phyloP scores from a whole-genome alignment of 2,329 filamentous ascomycete species.

The Aquanectria penicillioides region DNA sequence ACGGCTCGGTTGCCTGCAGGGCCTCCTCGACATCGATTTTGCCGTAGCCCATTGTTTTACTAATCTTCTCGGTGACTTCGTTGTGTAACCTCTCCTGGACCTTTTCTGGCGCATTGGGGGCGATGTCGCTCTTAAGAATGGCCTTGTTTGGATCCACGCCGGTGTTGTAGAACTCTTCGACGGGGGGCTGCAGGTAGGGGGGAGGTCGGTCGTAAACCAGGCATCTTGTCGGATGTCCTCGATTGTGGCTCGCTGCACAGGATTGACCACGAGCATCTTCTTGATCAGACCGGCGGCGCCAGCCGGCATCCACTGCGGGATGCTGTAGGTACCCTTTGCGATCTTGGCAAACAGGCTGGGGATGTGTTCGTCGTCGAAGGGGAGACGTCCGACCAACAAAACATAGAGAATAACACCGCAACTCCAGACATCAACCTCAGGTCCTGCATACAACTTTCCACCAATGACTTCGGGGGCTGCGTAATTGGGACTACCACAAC shows the following conservation, averaged over 20 bases:
- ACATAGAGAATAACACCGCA: conserved; percentile 92
- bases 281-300: conserved; percentile 86
- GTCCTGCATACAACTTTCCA: conserved; percentile 95
- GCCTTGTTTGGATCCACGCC: conserved; percentile 94
- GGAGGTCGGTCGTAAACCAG: conserved; percentile 91
- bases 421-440: conserved; percentile 99
- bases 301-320: conserved; percentile 88
- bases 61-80: conserved; percentile 93
- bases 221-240: conserved; percentile 92
- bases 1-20: conserved; percentile 89
- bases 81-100: conserved; percentile 92
- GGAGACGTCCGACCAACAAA: conserved; percentile 81
- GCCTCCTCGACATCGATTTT: conserved; percentile 96
- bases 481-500: conserved; percentile 97
- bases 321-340: conserved; percentile 89
- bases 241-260: conserved; percentile 92
- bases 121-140: conserved; percentile 84
- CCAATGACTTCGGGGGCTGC: conserved; percentile 98
- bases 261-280: conserved; percentile 94
- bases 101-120: conserved; percentile 78
- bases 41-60: conserved; percentile 97
- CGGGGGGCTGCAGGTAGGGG: conserved; percentile 87
- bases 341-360: conserved; percentile 98
- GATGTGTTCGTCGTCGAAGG: conserved; percentile 99
- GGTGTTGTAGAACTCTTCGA: conserved; percentile 92